Percentiles rank a stretch among this genome's conserved stretches.
Evolutionary conservation across 257 asterid species (phyloP).

Genomic region (Solanum okadae): DNA sequence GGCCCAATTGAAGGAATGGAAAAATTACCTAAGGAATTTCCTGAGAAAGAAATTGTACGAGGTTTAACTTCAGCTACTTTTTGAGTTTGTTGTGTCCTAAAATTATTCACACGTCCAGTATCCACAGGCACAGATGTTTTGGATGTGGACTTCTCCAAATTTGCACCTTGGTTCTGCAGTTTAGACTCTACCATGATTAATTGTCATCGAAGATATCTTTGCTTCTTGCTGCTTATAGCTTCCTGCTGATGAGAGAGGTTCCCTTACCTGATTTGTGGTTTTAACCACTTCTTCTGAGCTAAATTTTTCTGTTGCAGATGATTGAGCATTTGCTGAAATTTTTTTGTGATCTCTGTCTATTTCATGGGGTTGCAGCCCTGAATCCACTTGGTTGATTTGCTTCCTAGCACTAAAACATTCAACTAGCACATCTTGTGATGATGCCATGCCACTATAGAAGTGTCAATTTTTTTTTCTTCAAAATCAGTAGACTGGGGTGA

Average conservation of each 20-base stretch:
- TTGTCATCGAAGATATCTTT: background rate
- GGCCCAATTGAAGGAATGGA: constrained; percentile 29
- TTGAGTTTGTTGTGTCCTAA: constrained; percentile 7
- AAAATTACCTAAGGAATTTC: constrained; percentile 17
- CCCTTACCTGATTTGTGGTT: constrained; percentile 16
- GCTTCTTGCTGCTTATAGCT: background rate
- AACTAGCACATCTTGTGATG: constrained; percentile 16
- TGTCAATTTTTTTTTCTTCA: constrained; percentile 32
- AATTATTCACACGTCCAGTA: constrained; percentile 1
- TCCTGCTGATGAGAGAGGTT: constrained; percentile 2
- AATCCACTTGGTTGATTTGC: background rate
- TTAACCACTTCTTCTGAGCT: constrained; percentile 14
- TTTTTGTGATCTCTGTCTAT: background rate
- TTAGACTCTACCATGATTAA: background rate
- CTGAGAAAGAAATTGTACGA: constrained; percentile 21
- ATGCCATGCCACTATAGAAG: constrained; percentile 8
- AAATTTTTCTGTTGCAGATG: constrained; percentile 3
- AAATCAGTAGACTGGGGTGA: constrained; percentile 29
- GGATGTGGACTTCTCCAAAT: constrained; percentile 10
- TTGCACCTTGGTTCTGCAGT: background rate
- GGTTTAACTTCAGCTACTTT: constrained; percentile 30
- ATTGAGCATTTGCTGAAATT: background rate
- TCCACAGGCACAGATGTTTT: constrained; percentile 1
- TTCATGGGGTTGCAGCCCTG: background rate
- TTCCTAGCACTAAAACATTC: constrained; percentile 6